Evolutionary conservation across 306 rosid species (phyloP).

Genomic region (Cyamopsis tetragonoloba): DNA sequence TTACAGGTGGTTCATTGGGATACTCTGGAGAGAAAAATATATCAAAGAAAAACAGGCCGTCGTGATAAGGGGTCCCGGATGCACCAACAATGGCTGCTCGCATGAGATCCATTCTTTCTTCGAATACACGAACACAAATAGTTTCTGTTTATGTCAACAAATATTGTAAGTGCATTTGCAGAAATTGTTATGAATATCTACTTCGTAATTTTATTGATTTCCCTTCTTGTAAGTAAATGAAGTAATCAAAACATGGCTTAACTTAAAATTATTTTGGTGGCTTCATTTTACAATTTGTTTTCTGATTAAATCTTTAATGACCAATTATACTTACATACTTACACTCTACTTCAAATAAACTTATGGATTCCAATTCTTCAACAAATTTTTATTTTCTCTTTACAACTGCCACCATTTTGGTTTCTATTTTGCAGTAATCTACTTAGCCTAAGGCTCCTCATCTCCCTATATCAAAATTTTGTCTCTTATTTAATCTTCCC

Average conservation of each 20-base stretch:
- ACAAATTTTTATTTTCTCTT: neutral
- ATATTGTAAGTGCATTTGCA: slow-evolving; percentile 21
- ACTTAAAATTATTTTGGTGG: neutral
- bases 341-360: neutral
- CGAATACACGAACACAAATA: slow-evolving; percentile 76
- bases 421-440: neutral
- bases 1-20: slow-evolving; percentile 92
- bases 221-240: slow-evolving; percentile 7
- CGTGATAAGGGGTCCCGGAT: slow-evolving; percentile 95
- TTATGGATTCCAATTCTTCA: neutral
- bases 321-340: neutral
- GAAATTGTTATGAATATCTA: neutral
- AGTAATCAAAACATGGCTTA: slow-evolving; percentile 1
- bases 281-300: slow-evolving; percentile 6
- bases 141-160: slow-evolving; percentile 51
- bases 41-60: slow-evolving; percentile 89
- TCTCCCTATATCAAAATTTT: neutral
- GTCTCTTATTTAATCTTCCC: neutral
- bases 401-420: neutral
- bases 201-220: neutral
- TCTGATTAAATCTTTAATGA: neutral
- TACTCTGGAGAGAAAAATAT: slow-evolving; percentile 78
- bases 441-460: neutral
- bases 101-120: slow-evolving; percentile 91
- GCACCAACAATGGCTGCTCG: slow-evolving; percentile 87